Conservation (phyloP, 352 stramenopile genomes). For the Globisporangium ultimum region DNA sequence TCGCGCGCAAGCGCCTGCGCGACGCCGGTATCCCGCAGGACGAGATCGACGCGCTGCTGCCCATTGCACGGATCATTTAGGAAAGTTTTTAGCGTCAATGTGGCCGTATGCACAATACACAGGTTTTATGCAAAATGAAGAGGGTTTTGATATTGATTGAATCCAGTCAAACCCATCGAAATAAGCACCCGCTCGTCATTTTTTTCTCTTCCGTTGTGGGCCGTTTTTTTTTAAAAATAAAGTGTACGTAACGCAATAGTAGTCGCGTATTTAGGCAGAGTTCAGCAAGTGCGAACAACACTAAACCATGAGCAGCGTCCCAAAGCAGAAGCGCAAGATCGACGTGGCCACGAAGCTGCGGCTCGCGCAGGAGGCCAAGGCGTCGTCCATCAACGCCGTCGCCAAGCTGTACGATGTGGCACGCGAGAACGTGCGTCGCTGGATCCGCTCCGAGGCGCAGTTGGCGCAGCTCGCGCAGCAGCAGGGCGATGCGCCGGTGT, state of each 20-base stretch:
- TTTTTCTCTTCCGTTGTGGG: too few relatives aligned
- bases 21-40: slow-evolving; percentile 27
- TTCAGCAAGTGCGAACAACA: background rate
- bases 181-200: too few relatives aligned
- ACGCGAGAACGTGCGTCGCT: slow-evolving; percentile 12
- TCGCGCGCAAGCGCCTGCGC: slow-evolving; percentile 26
- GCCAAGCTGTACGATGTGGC: slow-evolving; percentile 10
- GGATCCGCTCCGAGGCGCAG: slow-evolving; percentile 10
- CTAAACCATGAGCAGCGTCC: background rate
- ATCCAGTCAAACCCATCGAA: too few relatives aligned
- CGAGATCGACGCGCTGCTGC: slow-evolving; percentile 27
- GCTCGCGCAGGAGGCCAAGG: slow-evolving; percentile 7
- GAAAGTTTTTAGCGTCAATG: background rate
- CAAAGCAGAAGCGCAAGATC: slow-evolving; percentile 12
- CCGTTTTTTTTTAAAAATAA: too few relatives aligned
- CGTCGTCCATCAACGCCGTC: slow-evolving; percentile 12
- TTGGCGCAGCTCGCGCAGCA: slow-evolving; percentile 1
- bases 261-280: too few relatives aligned
- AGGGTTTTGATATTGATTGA: too few relatives aligned
- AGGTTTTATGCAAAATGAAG: too few relatives aligned
- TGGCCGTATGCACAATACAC: too few relatives aligned
- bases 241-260: too few relatives aligned
- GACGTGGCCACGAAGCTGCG: slow-evolving; percentile 11
- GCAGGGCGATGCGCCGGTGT: background rate
- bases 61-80: background rate